Evolutionary conservation across 208 protist species (phyloP).

Genomic region (Entamoeba dispar): DNA sequence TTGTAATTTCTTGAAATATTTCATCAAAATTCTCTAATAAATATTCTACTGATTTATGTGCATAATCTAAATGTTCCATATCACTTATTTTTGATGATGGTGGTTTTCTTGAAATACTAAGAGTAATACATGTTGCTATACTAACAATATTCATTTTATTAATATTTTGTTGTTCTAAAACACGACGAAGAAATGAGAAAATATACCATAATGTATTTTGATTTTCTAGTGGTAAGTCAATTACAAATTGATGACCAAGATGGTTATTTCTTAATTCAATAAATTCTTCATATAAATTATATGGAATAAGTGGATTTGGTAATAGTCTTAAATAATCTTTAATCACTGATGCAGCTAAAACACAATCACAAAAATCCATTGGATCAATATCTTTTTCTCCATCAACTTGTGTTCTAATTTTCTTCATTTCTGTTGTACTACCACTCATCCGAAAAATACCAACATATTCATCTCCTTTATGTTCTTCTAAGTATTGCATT

Average conservation of each 20-base stretch:
- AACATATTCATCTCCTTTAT: neutral
- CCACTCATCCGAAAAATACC: neutral
- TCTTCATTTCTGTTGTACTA: neutral
- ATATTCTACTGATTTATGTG: neutral
- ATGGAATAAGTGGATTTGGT: neutral
- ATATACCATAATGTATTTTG: neutral
- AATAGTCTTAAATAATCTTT: neutral
- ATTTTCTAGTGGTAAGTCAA: neutral
- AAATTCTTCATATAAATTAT: neutral
- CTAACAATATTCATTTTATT: neutral
- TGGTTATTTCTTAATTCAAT: neutral
- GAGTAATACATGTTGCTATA: neutral
- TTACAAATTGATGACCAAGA: neutral
- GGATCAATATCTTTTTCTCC: neutral
- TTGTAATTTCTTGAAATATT: neutral
- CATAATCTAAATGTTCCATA: neutral
- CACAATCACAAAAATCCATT: neutral
- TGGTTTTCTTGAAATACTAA: neutral
- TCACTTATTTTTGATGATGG: neutral
- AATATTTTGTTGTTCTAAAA: neutral
- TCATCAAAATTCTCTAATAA: neutral
- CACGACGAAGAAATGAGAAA: neutral
- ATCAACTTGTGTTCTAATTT: neutral
- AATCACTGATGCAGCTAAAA: neutral
- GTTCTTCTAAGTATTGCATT: neutral